A percentile compares a stretch with the other conserved stretches of the same genome.
Conservation (phyloP, 768 basidiomycete genomes). For the Mycena belliarum region DNA sequence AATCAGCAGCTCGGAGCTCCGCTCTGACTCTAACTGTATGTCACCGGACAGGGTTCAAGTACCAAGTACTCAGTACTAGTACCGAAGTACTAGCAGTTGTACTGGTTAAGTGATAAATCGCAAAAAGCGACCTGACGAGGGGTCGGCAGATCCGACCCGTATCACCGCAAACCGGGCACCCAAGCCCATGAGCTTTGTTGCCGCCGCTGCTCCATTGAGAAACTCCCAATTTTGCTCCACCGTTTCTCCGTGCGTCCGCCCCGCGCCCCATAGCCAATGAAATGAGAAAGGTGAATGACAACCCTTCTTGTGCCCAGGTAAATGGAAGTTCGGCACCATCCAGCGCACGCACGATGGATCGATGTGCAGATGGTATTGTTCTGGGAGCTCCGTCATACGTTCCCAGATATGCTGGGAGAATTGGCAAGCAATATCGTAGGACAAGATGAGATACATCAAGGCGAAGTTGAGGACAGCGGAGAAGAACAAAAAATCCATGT, state of each 20-base stretch:
- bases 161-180: too few relatives aligned
- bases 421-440: background rate
- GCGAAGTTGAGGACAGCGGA: background rate
- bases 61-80: too few relatives aligned
- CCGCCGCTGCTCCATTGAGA: background rate
- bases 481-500: background rate
- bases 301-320: background rate
- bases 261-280: background rate
- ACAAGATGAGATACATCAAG: background rate
- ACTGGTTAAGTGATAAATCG: too few relatives aligned
- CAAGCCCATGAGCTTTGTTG: background rate
- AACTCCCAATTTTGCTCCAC: background rate
- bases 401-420: background rate
- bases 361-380: background rate
- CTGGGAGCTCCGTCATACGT: background rate
- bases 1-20: too few relatives aligned
- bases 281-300: background rate
- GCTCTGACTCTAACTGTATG: too few relatives aligned
- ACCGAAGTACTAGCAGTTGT: too few relatives aligned
- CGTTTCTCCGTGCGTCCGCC: background rate
- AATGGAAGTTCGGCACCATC: background rate
- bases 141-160: too few relatives aligned
- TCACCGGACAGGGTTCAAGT: too few relatives aligned
- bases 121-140: too few relatives aligned
- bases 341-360: background rate